A percentile compares a stretch with the other conserved stretches of the same genome.
Evolutionary conservation across 495 filamentous ascomycete genomes (phyloP).

Genomic region (Lepidopterella palustris): DNA sequence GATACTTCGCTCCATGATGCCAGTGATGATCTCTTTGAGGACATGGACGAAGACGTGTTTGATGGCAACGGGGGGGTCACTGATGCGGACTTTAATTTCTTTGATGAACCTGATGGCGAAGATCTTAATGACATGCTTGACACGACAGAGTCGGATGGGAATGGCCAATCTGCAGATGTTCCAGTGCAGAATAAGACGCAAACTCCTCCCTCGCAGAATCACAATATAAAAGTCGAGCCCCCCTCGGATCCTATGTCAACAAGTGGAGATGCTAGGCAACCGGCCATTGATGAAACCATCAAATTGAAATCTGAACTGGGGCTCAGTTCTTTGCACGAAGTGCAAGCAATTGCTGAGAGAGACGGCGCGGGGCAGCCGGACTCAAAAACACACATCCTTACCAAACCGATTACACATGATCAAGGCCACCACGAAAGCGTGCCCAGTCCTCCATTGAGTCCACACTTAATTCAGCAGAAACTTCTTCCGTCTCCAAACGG

Average conservation of each 20-base stretch:
- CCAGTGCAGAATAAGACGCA: neutral
- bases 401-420: neutral
- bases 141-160: constrained; percentile 1
- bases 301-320: neutral
- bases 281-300: neutral
- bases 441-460: constrained; percentile 46
- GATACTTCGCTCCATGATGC: constrained; percentile 3
- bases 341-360: neutral
- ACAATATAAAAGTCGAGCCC: neutral
- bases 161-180: neutral
- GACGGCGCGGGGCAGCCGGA: neutral
- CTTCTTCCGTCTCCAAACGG: constrained; percentile 36
- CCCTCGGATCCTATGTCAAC: neutral
- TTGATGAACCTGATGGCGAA: constrained; percentile 57
- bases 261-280: neutral
- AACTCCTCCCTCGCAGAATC: neutral
- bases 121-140: constrained; percentile 18
- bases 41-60: constrained; percentile 41
- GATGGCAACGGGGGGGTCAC: constrained; percentile 62
- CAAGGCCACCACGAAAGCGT: neutral
- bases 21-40: constrained; percentile 65
- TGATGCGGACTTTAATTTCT: constrained; percentile 88
- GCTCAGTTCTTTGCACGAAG: neutral
- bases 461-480: constrained; percentile 45
- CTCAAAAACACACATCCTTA: neutral